Evolutionary conservation across 805 yeast species (phyloP), one percentile per base, ranked within the genome.

Genomic region (Hanseniaspora guilliermondii): DNA sequence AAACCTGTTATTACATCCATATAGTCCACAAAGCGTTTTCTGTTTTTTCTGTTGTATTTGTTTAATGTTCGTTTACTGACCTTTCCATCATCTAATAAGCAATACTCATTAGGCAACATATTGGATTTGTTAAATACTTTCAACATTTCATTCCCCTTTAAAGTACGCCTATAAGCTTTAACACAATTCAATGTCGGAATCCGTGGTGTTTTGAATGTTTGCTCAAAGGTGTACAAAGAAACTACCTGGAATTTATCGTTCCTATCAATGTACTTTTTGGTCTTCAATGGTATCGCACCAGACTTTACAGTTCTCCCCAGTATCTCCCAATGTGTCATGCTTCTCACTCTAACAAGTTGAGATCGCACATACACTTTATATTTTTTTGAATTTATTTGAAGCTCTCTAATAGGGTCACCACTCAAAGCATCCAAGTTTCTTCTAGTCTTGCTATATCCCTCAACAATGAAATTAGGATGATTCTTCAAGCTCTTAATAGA

Each of bases 1-100:
- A 64, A 65, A 1, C 67, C 68, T 39, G 60, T 58, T 6, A 65
- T 64, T 2, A 64, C 63, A 12, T 63, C 62, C 8, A 62, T 5
- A 35, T 55, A 62, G 27, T 57, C 57, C 0, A 64, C 56, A 17
- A 19, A 37, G 2, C 38, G 30, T 16, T 48, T 39, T 35, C 38
- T 35, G 16, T 53, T n/a, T 39, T 22, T 33, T 22, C 25, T 25
- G 25, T 55, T 53, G 25, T 14, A 39, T 12, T 42, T 42, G 21
- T 39, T 52, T n/a, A 25, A 14, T 6, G 38, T 36, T 36, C 42
- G 56, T 49, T 62, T 61, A 24, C 57, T 58, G 14, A 42, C 36
- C 6, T 54, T 24, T 11, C 58, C 46, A 16, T 42, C 25, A 1
- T 49, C 30, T 1, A 63, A 2, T 17, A 61, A 42, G 22, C 52